These are phyloP conservation scores for Acanthamoeba pearcei DNA, from an alignment of 208 protist species.

Conservation along the genomic window DNA sequence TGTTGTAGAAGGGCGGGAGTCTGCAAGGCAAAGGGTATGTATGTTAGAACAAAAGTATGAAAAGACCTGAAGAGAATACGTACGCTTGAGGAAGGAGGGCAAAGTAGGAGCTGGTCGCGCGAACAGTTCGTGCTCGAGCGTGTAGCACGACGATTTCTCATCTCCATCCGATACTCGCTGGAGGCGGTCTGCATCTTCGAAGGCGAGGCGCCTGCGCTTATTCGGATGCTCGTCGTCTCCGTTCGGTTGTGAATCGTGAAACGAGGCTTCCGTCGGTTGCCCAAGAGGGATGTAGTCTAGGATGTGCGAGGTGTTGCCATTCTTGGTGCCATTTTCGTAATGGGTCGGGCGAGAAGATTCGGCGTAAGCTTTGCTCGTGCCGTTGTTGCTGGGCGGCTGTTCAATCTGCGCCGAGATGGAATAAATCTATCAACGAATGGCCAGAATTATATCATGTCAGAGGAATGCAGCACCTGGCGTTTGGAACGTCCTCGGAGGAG, in stretches of 20 bases:
- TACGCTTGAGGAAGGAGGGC: constrained; percentile 3
- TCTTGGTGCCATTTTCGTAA: background rate
- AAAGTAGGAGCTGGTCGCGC: background rate
- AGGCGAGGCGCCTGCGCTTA: background rate
- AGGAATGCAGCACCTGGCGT: background rate
- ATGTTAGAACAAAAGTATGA: background rate
- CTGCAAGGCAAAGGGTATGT: too few species aligned
- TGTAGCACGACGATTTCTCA: background rate
- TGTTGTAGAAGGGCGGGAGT: background rate
- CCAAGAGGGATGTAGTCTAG: constrained; percentile 11
- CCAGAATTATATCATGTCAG: background rate
- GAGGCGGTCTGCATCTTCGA: too few species aligned
- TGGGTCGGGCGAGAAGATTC: background rate
- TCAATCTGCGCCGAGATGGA: background rate
- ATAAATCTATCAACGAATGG: background rate
- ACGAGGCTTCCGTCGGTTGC: background rate
- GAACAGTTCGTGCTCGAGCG: constrained; percentile 4
- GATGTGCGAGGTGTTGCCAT: background rate
- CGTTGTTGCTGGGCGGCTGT: background rate
- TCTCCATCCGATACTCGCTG: too few species aligned
- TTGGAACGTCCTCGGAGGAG: background rate
- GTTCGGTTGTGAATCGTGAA: background rate
- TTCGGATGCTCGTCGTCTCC: background rate
- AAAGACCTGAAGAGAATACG: background rate
- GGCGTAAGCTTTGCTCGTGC: background rate